Base-by-base conservation (phyloP, 164 flowering plant species). In the Hamamelis virginiana region DNA sequence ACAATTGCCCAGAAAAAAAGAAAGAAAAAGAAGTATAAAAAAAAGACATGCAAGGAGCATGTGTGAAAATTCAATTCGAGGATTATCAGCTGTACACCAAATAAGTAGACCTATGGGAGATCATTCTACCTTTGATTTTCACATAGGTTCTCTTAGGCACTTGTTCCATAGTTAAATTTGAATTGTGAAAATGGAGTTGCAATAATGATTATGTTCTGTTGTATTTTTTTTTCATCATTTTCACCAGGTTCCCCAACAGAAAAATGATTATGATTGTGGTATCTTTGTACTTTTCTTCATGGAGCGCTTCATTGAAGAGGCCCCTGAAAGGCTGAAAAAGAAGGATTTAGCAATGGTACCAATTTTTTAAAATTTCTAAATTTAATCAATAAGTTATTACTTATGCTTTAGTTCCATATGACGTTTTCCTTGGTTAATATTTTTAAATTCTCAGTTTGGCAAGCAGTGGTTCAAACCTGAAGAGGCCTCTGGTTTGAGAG, bases 201-300 rank as follows among this genome's bases (percentile, higher is more conserved):
- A 22, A 45, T 26, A 44, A 44, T 59, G 41, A 33, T 38, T 18
- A 28, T 28, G 16, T 25, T 8, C 33, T 18, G 18, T 18, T 1
- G 26, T n/a, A 11, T 55, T 4, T 23, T 33, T n/a, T n/a, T n/a
- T n/a, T 48, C 18, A 66, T 57, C 50, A 60, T 58, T 48, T n/a
- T 26, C 28, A 65, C 66, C 88, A 95, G 99, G 99, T 91, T 66
- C 97, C 97, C 26, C 96, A 89, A 73, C 98, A 94, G 72, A 81
- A 82, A 65, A 95, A 95, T 72, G 92, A 86, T 8, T 91, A 81
- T 72, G 99, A 92, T 70, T 92, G 98, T 80, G 98, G 99, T 66
- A 83, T 92, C 50, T 95, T 95, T 73, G 98, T 92, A 25, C 97
- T 95, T 46, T 90, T 59, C 80, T 95, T 85, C 77, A 92, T 95